A percentile compares a stretch with the other conserved stretches of the same genome.
Conservation (phyloP, 257 asterid genomes). For the Rubia yunnanensis region DNA sequence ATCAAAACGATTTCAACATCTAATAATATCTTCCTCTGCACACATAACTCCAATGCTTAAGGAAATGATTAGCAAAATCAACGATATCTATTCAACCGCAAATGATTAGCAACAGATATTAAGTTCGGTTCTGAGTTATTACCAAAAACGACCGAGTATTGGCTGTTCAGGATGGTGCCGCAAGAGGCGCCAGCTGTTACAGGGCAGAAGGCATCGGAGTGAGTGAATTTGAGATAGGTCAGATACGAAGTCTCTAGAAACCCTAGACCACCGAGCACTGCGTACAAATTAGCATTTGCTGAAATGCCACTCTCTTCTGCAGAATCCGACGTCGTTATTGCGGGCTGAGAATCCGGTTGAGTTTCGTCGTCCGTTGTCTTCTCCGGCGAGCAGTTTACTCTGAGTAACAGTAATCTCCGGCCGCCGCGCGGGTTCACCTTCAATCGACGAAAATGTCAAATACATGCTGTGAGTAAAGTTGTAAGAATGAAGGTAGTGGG, state of each 20-base stretch:
- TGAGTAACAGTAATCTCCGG: constrained; percentile 33
- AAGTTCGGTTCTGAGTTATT: background rate
- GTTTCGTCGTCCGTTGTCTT: constrained; percentile 22
- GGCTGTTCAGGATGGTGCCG: constrained; percentile 64
- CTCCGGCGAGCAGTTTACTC: constrained; percentile 50
- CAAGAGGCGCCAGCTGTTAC: constrained; percentile 37
- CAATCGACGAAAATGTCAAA: constrained; percentile 17
- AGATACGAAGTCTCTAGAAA: constrained; percentile 80
- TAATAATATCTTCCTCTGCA: too few species aligned
- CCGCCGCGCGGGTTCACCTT: constrained; percentile 24
- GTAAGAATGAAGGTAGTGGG: background rate
- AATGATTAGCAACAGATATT: background rate
- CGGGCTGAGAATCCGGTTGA: constrained; percentile 33
- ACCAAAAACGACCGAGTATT: constrained; percentile 71
- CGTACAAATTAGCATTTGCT: constrained; percentile 48
- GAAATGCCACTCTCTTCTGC: constrained; percentile 26
- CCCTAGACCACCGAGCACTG: constrained; percentile 75
- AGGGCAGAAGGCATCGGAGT: constrained; percentile 82
- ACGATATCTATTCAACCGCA: background rate
- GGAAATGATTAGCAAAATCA: too few species aligned
- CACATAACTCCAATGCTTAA: background rate
- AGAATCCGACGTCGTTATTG: constrained; percentile 19
- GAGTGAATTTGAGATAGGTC: constrained; percentile 64
- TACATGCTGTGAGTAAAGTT: background rate
- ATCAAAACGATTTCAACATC: constrained; percentile 19